Conservation (phyloP, 345 rosid genomes). For the Passiflora organensis region DNA sequence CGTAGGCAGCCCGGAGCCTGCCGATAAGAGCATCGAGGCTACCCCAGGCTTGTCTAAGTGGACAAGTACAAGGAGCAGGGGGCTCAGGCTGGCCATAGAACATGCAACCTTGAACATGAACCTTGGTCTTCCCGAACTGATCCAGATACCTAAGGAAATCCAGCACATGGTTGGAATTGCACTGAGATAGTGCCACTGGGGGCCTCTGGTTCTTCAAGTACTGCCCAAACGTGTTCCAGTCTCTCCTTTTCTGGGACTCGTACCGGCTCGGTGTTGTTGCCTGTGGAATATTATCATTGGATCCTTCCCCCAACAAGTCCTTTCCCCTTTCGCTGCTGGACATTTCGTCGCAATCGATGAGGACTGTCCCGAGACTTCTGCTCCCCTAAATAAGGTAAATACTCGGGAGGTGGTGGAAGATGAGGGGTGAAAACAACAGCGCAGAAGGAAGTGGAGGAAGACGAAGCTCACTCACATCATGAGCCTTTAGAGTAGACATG, state of each 20-base stretch:
- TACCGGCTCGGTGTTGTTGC: conserved; percentile 53
- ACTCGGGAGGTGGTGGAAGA: too few species aligned
- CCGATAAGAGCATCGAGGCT: conserved; percentile 90
- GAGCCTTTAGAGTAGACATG: conserved; percentile 22
- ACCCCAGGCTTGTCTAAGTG: conserved; percentile 88
- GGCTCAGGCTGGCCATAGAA: conserved; percentile 87
- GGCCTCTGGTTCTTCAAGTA: conserved; percentile 66
- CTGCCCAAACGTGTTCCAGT: conserved; percentile 82
- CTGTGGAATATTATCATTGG: conserved; percentile 15
- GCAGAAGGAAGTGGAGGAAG: conserved; percentile 4
- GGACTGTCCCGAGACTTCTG: neutral
- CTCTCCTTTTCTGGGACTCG: conserved; percentile 70
- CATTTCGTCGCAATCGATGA: conserved; percentile 12
- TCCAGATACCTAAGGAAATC: conserved; percentile 68
- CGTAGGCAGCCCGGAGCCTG: conserved; percentile 80
- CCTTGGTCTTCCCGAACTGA: conserved; percentile 80
- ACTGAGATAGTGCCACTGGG: conserved; percentile 52
- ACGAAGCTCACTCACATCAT: conserved; percentile 11
- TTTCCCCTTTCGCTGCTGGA: conserved; percentile 43
- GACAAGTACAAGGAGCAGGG: conserved; percentile 88
- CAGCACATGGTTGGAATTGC: conserved; percentile 60
- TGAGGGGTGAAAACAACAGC: conserved; percentile 15
- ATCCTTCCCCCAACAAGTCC: conserved; percentile 29
- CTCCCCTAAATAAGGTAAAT: too few species aligned
- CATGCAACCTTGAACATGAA: conserved; percentile 66